Evolutionary conservation across 805 yeast species (phyloP).

Genomic region (Maudiozyma pseudohumilis): DNA sequence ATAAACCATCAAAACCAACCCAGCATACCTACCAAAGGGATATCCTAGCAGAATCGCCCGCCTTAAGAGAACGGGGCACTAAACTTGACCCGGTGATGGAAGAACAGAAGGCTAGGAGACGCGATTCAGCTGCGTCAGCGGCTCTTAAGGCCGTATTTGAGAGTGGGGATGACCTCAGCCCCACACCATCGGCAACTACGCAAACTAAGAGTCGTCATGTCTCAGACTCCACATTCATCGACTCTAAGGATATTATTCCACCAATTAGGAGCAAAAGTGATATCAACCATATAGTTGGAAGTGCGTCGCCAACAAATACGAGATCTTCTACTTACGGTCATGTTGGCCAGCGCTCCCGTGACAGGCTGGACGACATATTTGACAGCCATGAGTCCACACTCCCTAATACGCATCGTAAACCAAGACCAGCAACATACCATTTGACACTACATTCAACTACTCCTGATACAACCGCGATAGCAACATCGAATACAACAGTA

Average conservation of each 20-base stretch:
- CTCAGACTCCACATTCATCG: too few relatives aligned
- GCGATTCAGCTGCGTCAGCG: conserved; percentile 45
- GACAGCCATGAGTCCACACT: too few relatives aligned
- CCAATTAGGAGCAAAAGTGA: too few relatives aligned
- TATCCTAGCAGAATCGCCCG: neutral
- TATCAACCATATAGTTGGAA: too few relatives aligned
- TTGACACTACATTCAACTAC: conserved; percentile 4
- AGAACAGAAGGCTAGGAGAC: conserved; percentile 27
- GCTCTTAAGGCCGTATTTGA: conserved; percentile 35
- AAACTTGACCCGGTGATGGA: conserved; percentile 2
- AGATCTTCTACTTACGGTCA: too few relatives aligned
- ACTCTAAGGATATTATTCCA: too few relatives aligned
- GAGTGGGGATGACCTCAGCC: neutral
- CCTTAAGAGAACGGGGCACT: too few relatives aligned
- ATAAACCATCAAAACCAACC: neutral
- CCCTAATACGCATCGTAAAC: conserved; percentile 50
- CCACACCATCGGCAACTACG: too few relatives aligned
- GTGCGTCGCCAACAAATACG: too few relatives aligned
- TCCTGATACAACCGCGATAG: neutral
- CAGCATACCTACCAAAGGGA: neutral
- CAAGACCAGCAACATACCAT: conserved; percentile 76
- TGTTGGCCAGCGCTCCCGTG: too few relatives aligned
- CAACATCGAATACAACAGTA: neutral
- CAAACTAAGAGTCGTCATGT: too few relatives aligned
- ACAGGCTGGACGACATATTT: too few relatives aligned